Conservation (phyloP, 768 basidiomycete species). For the Pleurotus citrinopileatus region DNA sequence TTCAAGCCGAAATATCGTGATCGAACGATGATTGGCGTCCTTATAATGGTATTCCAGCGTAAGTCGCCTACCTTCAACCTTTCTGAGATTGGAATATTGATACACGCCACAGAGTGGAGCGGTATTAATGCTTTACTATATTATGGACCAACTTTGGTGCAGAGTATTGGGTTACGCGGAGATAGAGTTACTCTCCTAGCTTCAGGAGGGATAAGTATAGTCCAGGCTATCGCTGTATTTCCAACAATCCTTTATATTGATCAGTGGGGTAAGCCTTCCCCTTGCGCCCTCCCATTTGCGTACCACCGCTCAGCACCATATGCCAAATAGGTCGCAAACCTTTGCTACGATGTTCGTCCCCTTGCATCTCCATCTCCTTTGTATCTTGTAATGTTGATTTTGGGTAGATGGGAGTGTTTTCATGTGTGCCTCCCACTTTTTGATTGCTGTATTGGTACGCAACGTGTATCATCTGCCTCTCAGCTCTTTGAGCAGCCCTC, state of each 20-base stretch:
- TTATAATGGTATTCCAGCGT: constrained; percentile 87
- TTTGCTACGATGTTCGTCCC: constrained; percentile 44
- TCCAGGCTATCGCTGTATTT: constrained; percentile 73
- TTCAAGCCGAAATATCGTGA: constrained; percentile 51
- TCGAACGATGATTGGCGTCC: constrained; percentile 66
- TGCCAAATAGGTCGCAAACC: constrained; percentile 54
- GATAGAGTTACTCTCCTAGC: constrained; percentile 62
- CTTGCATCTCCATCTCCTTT: neutral
- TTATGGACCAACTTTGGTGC: constrained; percentile 74
- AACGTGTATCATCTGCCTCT: neutral
- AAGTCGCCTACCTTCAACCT: constrained; percentile 19
- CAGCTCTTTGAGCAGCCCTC: neutral
- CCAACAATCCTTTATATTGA: constrained; percentile 76
- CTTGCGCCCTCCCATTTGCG: constrained; percentile 1
- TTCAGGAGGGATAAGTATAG: constrained; percentile 75
- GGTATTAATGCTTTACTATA: constrained; percentile 85
- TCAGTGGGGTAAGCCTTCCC: constrained; percentile 41
- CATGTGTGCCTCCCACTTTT: constrained; percentile 65
- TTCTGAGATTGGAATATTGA: neutral
- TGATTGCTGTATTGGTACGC: constrained; percentile 61
- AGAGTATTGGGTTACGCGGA: constrained; percentile 58
- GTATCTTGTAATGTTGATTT: neutral
- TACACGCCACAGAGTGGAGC: constrained; percentile 81
- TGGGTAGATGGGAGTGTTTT: constrained; percentile 51
- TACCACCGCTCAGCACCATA: neutral